phyloP scores from a whole-genome alignment of 352 stramenopile species.

The Phytophthora capsici region DNA sequence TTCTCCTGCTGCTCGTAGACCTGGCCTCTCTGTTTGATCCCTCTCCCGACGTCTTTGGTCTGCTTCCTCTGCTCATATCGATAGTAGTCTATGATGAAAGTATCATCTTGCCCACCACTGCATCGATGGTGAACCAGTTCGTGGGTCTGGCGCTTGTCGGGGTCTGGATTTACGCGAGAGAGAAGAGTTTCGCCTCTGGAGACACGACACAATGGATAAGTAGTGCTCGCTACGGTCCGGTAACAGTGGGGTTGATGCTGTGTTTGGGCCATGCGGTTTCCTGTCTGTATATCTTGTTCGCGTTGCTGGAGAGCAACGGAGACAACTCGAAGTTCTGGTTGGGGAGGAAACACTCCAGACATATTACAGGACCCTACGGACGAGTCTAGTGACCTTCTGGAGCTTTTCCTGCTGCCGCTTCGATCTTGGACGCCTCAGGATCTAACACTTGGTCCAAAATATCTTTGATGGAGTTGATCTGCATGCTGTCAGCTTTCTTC shows the following conservation, averaged over 20 bases:
- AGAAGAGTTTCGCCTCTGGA: slow-evolving; percentile 34
- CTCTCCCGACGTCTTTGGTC: slow-evolving; percentile 42
- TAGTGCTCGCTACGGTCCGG: slow-evolving; percentile 30
- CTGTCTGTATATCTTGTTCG: slow-evolving; percentile 71
- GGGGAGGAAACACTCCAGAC: slow-evolving; percentile 36
- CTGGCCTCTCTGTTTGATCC: slow-evolving; percentile 49
- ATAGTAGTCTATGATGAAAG: slow-evolving; percentile 15
- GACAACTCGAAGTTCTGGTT: slow-evolving; percentile 73
- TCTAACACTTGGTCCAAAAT: slow-evolving; percentile 83
- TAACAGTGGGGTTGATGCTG: slow-evolving; percentile 36
- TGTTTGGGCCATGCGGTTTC: slow-evolving; percentile 67
- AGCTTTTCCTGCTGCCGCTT: slow-evolving; percentile 9
- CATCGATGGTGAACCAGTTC: slow-evolving; percentile 56
- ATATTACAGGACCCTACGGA: slow-evolving; percentile 23
- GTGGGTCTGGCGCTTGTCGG: slow-evolving; percentile 48
- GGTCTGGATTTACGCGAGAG: slow-evolving; percentile 64
- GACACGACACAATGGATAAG: slow-evolving; percentile 14
- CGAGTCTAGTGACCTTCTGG: slow-evolving; percentile 19
- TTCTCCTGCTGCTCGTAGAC: slow-evolving; percentile 69
- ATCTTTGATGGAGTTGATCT: slow-evolving; percentile 88
- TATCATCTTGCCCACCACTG: slow-evolving; percentile 29
- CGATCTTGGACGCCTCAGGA: slow-evolving; percentile 36
- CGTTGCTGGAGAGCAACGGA: slow-evolving; percentile 75
- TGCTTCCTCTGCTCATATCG: slow-evolving; percentile 35
- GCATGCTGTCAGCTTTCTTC: slow-evolving; percentile 80